Base-by-base conservation (phyloP, 2,329 filamentous ascomycete species). In the Colletotrichum plurivorum region DNA sequence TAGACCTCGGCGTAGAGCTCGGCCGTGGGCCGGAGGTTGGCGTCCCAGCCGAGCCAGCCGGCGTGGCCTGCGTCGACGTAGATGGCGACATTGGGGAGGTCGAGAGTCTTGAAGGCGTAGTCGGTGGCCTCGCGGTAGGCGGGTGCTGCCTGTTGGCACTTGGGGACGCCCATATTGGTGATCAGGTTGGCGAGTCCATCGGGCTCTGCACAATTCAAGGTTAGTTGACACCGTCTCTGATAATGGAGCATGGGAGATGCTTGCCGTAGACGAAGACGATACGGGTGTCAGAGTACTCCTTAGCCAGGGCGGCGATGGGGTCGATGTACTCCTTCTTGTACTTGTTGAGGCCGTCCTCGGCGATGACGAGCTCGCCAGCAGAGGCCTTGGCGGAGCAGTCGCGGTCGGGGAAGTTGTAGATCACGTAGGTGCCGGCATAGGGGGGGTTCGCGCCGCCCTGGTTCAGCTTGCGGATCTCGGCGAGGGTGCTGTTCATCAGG, bases 1-100 rank as follows among this genome's bases (percentile, higher is more conserved):
- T 75, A 79, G 22, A 79, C 72, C 61, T 75, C 69, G 36, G 72
- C 73, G 61, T 75, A 74, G 45, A 76, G 71, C 51, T 73, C 63
- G 2, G 77, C 78, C 20, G 76, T 74, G 18, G 75, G 74, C 41
- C 71, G 62, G 58, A 80, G 74, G 61, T 80, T 70, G 52, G 59
- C 64, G 6, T 67, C 61, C 79, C 79, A 81, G 67, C 79, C 79
- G 57, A 81, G 75, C 78, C 79, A 81, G 61, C 79, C 79, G 68
- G 76, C 78, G 73, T 81, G 79, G 64, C 79, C 79, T 9, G 77
- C 79, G 70, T 81, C 79, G 60, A 80, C 71, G 72, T 81, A 81
- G 74, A 80, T 77, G 60, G 74, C 71, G 53, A 80, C 78, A 63
- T 81, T 80, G 54, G 78, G 76, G 31, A 80, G 72, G 67, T 79